Conservation (phyloP, 225 moss, liverwort and hornwort species). For the Marchantia polymorpha region DNA sequence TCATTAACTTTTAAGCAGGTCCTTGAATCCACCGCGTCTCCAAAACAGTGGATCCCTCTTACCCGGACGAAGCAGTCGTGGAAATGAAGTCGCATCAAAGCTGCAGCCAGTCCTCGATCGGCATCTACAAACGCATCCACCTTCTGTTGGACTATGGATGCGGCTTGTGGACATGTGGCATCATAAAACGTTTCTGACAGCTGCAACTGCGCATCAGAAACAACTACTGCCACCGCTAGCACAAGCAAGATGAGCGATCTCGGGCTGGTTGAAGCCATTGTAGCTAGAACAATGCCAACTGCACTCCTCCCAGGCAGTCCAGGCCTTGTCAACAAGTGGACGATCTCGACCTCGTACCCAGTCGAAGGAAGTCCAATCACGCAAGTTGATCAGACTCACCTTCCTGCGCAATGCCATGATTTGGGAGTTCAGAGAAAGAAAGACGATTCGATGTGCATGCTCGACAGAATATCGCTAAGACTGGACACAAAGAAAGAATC, state of each 20-base stretch:
- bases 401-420: too few relatives aligned
- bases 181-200: constrained; percentile 4
- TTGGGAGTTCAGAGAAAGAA: too few relatives aligned
- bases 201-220: constrained; percentile 19
- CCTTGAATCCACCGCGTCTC: neutral
- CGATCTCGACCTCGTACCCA: too few relatives aligned
- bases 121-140: neutral
- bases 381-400: too few relatives aligned
- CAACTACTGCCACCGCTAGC: neutral
- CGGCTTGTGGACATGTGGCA: constrained; percentile 5
- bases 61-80: constrained; percentile 39
- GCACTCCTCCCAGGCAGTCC: too few relatives aligned
- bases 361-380: too few relatives aligned
- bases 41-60: neutral
- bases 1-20: neutral
- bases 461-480: too few relatives aligned
- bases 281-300: neutral
- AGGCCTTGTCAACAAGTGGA: too few relatives aligned
- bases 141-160: neutral
- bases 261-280: neutral
- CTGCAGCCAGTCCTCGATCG: constrained; percentile 15
- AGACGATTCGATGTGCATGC: too few relatives aligned
- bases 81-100: constrained; percentile 27
- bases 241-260: neutral
- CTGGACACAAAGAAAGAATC: too few relatives aligned